Evolutionary conservation across 176 grass and related monocot genomes (phyloP).

Genomic region (Oryza rufipogon): DNA sequence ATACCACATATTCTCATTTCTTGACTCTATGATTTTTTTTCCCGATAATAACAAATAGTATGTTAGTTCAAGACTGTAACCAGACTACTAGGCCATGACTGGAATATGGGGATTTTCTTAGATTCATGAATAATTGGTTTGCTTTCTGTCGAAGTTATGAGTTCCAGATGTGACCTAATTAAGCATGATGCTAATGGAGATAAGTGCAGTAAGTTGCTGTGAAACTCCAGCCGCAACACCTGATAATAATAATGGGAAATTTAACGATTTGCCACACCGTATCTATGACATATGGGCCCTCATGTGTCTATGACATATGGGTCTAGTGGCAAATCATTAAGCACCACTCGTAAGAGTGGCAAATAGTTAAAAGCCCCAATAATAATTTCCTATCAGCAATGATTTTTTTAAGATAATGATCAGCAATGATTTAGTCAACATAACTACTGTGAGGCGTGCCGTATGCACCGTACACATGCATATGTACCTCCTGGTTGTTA

Average conservation of each 20-base stretch:
- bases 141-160: not conserved
- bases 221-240: not conserved
- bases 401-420: not conserved
- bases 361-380: not conserved
- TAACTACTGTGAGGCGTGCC: no score
- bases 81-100: not conserved
- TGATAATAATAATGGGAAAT: not conserved
- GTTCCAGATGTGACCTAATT: not conserved
- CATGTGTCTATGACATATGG: no score
- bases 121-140: not conserved
- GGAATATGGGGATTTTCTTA: not conserved
- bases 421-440: not conserved
- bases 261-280: no score
- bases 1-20: not conserved
- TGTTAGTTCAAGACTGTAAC: no score
- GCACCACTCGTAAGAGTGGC: no score
- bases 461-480: not conserved
- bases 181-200: not conserved
- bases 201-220: not conserved
- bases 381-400: not conserved
- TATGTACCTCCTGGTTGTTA: no score
- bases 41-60: not conserved
- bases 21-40: not conserved
- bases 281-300: no score
- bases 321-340: no score